Base-by-base conservation (phyloP, 164 flowering plant genomes). In the Buxus sempervirens region DNA sequence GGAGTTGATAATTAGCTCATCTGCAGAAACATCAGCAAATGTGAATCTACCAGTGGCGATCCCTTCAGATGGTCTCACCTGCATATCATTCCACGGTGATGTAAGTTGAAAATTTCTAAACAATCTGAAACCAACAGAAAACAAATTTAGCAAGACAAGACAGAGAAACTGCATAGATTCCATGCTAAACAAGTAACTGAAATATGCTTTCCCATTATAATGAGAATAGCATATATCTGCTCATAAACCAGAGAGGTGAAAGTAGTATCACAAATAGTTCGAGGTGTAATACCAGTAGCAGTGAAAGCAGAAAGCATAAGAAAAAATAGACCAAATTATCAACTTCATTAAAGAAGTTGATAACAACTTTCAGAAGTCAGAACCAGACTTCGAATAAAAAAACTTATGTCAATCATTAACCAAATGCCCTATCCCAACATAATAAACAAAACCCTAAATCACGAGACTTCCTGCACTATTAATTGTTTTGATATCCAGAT, bases 51-150 rank as follows among this genome's bases (percentile, higher is more conserved):
- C 65, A 61, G 54, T 49, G 19, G 24, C 24, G 28, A 28, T 18
- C 60, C 59, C 67, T 51, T 23, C 57, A 62, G 70, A 65, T 19
- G n/a, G 64, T 41, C 53, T 24, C 9, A 24, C 72, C 76, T 68
- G 76, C 71, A 72, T 26, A 49, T 19, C 25, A 66, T 25, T 22
- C 62, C 41, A 24, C 8, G 25, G n/a, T 16, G 21, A 5, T 15
- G 41, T 58, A 48, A 63, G 13, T 70, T 23, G 22, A 5, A 21
- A 36, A 26, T 60, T 48, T 32, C 48, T 48, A 63, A 24, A 13
- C 9, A 75, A 38, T 8, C 21, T n/a, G 38, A 67, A 49, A 48
- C 20, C 42, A 15, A 27, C 21, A 41, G 25, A 23, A 26, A 9
- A 20, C 38, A 10, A 20, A 51, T 32, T 25, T 61, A 55, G 27